Percentiles rank a stretch among this genome's conserved stretches.
phyloP scores from a whole-genome alignment of 2,329 filamentous ascomycete genomes.

The Alternaria gaisen region DNA sequence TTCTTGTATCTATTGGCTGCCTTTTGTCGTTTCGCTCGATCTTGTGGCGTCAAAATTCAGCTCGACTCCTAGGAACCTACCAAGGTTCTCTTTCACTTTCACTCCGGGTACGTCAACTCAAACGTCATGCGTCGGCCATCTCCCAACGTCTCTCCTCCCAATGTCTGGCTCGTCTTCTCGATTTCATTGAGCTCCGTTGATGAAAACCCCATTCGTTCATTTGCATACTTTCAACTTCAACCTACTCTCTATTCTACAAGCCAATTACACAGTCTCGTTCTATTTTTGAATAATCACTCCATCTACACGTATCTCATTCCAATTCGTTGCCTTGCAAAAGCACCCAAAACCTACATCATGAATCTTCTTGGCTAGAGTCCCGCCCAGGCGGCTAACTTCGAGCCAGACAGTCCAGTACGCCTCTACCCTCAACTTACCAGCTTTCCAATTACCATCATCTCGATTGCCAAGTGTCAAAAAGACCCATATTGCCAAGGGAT shows the following conservation, averaged over 20 bases:
- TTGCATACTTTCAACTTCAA: not conserved
- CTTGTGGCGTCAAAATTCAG: not conserved
- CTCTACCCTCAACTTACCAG: not conserved
- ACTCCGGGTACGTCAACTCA: conserved; percentile 25
- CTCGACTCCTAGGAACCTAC: not conserved
- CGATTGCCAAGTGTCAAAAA: not conserved
- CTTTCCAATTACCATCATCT: not conserved
- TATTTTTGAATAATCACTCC: rapidly evolving
- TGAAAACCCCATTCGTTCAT: not conserved
- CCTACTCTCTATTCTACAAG: not conserved
- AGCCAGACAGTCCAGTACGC: not conserved
- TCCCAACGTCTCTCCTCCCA: conserved; percentile 9
- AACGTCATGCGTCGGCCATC: not conserved
- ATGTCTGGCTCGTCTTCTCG: not conserved
- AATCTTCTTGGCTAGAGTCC: not conserved
- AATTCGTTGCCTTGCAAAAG: not conserved
- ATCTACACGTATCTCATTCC: not conserved
- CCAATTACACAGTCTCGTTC: not conserved
- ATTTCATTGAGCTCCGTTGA: not conserved
- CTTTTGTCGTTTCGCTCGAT: not conserved
- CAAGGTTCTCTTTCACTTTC: conserved; percentile 17
- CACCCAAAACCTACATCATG: not conserved
- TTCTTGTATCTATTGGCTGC: not conserved
- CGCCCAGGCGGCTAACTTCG: not conserved
- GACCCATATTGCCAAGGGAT: not conserved